These are phyloP conservation scores for Ceratobasidium sp. DNA, from an alignment of 1,284 basidiomycete genomes.

Conservation along the genomic window DNA sequence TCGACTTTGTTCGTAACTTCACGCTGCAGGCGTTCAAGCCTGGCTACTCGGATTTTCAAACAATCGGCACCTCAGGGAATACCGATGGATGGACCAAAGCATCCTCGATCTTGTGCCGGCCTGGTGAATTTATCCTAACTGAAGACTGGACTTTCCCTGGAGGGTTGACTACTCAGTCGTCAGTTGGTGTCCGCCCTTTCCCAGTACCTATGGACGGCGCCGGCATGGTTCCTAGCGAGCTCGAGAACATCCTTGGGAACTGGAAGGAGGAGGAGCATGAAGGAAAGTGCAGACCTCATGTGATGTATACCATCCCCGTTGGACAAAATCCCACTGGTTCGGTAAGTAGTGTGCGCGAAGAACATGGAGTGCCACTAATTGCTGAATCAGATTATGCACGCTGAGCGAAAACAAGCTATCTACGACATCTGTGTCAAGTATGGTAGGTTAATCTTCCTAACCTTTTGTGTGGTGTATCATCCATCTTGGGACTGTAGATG, in stretches of 20 bases:
- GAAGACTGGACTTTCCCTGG: slow-evolving; percentile 82
- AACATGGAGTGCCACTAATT: slow-evolving; percentile 18
- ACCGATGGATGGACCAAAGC: slow-evolving; percentile 79
- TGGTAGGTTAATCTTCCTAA: slow-evolving; percentile 60
- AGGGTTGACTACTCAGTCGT: slow-evolving; percentile 61
- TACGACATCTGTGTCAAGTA: slow-evolving; percentile 85
- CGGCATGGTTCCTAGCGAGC: slow-evolving; percentile 75
- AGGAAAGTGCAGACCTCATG: slow-evolving; percentile 73
- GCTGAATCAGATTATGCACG: slow-evolving; percentile 69
- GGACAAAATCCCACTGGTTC: slow-evolving; percentile 87
- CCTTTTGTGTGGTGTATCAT: slow-evolving; percentile 31
- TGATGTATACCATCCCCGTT: slow-evolving; percentile 82
- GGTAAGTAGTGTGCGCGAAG: slow-evolving; percentile 59
- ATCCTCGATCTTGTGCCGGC: slow-evolving; percentile 73
- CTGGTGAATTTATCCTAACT: slow-evolving; percentile 78
- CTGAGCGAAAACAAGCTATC: slow-evolving; percentile 78
- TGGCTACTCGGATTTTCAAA: slow-evolving; percentile 75
- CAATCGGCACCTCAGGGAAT: slow-evolving; percentile 77
- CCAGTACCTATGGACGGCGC: slow-evolving; percentile 79
- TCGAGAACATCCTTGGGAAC: slow-evolving; percentile 71
- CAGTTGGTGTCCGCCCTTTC: slow-evolving; percentile 67
- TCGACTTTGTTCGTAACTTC: slow-evolving; percentile 71
- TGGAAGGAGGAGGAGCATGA: slow-evolving; percentile 76
- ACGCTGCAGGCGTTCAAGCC: slow-evolving; percentile 75
- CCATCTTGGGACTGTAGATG: slow-evolving; percentile 58